Evolutionary conservation across 441 rosid species (phyloP), one percentile per base, ranked within the genome.

Genomic region (Gossypium trilobum): DNA sequence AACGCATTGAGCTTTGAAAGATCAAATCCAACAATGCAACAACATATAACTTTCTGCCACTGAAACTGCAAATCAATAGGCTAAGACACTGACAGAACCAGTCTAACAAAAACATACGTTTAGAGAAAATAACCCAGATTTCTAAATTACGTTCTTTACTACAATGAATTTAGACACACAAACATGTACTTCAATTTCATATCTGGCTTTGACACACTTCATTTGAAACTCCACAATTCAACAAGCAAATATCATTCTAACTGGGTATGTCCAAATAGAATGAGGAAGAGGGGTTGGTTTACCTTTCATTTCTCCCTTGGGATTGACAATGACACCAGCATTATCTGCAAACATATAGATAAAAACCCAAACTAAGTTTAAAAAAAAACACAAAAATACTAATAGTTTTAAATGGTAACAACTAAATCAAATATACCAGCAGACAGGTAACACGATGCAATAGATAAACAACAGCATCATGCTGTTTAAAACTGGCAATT

Each of bases 251-350:
- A 20, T 0, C 10, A 9, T 0, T 55, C 59, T 55, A 33, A 16
- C 68, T 63, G 27, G 4, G 4, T 39, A 16, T 39, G 39, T 16
- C 25, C 39, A 9, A 33, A 33, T 9, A 36, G 50, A 36, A 36
- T 36, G 67, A 33, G 17, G 67, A 33, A 33, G 42, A 16, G 5
- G 16, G 7, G 19, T 44, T 13, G 60, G 16, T 56, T 36, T 78
- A 88, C 92, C 92, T 81, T 88, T 88, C 92, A 88, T 86, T 76
- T 88, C 92, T 22, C 92, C 92, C 78, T 88, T 88, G 0, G 92
- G 92, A 19, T 86, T 88, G 39, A 88, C 92, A 68, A 86, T 88
- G 25, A 88, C 92, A 54, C 92, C 92, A 10, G 90, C 92, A 78
- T 88, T 88, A 77, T 88, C 92, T 88, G 87, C 80, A 78, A 31